phyloP scores from a whole-genome alignment of 2,329 filamentous ascomycete species.

The Westerdykella sp. region DNA sequence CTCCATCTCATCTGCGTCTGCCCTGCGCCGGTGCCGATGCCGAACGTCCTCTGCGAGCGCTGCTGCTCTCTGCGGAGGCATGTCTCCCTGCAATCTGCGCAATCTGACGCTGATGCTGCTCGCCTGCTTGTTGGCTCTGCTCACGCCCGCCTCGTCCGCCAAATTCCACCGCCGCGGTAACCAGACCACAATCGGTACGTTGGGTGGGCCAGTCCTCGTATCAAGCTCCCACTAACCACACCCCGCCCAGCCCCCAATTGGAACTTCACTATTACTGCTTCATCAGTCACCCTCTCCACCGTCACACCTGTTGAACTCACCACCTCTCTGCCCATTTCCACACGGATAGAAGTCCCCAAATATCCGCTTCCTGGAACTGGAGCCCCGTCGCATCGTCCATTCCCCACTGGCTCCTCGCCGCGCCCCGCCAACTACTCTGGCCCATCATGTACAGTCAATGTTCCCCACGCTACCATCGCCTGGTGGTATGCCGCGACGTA shows the following conservation, averaged over 20 bases:
- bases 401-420: slow-evolving; percentile 5
- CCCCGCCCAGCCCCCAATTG: slow-evolving; percentile 24
- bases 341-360: slow-evolving; percentile 2
- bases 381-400: slow-evolving; percentile 1
- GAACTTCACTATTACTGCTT: slow-evolving; percentile 19
- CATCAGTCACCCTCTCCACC: not conserved
- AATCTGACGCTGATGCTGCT: not conserved
- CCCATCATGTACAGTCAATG: slow-evolving; percentile 29
- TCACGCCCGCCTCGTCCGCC: slow-evolving; percentile 11
- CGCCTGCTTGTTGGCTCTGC: not conserved
- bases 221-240: slow-evolving; percentile 20
- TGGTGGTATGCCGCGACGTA: slow-evolving; percentile 32
- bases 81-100: slow-evolving; percentile 1
- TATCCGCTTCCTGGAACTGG: slow-evolving; percentile 4
- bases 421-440: slow-evolving; percentile 7
- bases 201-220: slow-evolving; percentile 14
- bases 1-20: slow-evolving; percentile 1
- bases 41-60: slow-evolving; percentile 9
- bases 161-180: slow-evolving; percentile 18
- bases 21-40: slow-evolving; percentile 12
- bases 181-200: slow-evolving; percentile 19
- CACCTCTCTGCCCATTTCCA: slow-evolving; percentile 4
- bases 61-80: slow-evolving; percentile 4
- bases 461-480: slow-evolving; percentile 27
- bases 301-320: not conserved